phyloP scores from a whole-genome alignment of 2,329 filamentous ascomycete species.

The Huntiella moniliformis region DNA sequence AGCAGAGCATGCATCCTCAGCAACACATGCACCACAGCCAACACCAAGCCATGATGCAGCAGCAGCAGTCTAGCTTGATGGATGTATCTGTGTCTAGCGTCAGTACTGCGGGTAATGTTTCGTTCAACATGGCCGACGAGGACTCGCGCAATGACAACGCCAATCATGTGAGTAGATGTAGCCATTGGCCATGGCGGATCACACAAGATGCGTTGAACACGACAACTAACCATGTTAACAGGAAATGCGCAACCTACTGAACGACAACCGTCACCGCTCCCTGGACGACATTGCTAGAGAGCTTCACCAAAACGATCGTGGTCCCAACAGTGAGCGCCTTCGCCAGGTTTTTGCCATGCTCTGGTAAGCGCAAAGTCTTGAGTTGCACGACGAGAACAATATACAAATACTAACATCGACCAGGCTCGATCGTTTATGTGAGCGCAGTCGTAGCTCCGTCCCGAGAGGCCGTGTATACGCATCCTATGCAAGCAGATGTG shows the following conservation, averaged over 20 bases:
- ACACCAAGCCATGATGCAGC: conserved; percentile 24
- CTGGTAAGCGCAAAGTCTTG: conserved; percentile 38
- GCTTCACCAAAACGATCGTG: conserved; percentile 60
- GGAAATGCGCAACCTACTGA: conserved; percentile 58
- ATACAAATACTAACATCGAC: conserved; percentile 11
- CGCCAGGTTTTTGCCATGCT: conserved; percentile 80
- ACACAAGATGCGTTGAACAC: not conserved
- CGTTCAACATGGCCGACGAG: conserved; percentile 7
- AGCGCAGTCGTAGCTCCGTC: conserved; percentile 64
- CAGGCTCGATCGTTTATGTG: conserved; percentile 58
- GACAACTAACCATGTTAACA: not conserved
- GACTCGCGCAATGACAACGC: conserved; percentile 7
- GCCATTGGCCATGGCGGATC: not conserved
- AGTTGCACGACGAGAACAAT: not conserved
- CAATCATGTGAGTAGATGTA: conserved; percentile 5
- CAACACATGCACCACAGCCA: conserved; percentile 16
- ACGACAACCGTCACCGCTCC: conserved; percentile 46
- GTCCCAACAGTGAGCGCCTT: conserved; percentile 63
- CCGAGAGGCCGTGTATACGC: conserved; percentile 86
- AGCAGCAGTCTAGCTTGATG: conserved; percentile 26
- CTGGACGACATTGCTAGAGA: conserved; percentile 57
- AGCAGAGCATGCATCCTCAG: conserved; percentile 2
- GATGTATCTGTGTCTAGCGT: conserved; percentile 6
- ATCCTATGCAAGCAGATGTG: conserved; percentile 83
- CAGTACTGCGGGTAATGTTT: conserved; percentile 2